phyloP scores from a whole-genome alignment of 768 basidiomycete species.

The Leccinum subgranulosum region DNA sequence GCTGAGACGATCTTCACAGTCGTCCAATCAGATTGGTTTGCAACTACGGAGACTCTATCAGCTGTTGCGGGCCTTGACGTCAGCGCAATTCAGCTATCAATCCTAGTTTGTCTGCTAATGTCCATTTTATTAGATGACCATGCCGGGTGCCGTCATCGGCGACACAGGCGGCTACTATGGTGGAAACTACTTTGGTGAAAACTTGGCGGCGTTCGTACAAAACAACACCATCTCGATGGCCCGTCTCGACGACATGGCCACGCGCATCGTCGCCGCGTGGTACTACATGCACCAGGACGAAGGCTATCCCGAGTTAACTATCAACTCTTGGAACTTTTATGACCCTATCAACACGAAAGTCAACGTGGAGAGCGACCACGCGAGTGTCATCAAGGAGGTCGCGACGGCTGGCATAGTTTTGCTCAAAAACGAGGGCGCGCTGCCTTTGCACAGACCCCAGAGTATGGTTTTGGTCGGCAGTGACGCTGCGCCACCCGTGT shows the following conservation, averaged over 20 bases:
- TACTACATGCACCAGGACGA: constrained; percentile 37
- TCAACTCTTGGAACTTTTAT: constrained; percentile 27
- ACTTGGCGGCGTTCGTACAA: constrained; percentile 55
- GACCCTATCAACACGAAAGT: constrained; percentile 40
- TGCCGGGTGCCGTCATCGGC: constrained; percentile 59
- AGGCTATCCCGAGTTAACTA: constrained; percentile 23
- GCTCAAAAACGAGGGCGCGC: constrained; percentile 58
- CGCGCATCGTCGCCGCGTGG: constrained; percentile 69
- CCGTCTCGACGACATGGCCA: constrained; percentile 68
- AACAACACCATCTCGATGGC: constrained; percentile 55
- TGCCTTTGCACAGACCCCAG: constrained; percentile 60
- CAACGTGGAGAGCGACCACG: constrained; percentile 58
- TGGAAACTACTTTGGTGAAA: constrained; percentile 51
- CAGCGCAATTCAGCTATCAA: constrained; percentile 14
- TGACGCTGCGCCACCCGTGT: constrained; percentile 57
- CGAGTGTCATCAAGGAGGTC: constrained; percentile 52
- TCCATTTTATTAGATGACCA: constrained; percentile 53
- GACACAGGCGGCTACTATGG: constrained; percentile 26
- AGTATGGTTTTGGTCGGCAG: constrained; percentile 63
- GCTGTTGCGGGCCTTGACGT: constrained; percentile 64
- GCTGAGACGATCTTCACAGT: constrained; percentile 27
- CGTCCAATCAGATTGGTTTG: constrained; percentile 62
- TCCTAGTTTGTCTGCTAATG: neutral
- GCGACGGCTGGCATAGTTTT: constrained; percentile 67
- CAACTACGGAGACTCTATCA: constrained; percentile 44